Conservation (phyloP, 2,329 filamentous ascomycete species). For the Trichoderma koningiopsis region DNA sequence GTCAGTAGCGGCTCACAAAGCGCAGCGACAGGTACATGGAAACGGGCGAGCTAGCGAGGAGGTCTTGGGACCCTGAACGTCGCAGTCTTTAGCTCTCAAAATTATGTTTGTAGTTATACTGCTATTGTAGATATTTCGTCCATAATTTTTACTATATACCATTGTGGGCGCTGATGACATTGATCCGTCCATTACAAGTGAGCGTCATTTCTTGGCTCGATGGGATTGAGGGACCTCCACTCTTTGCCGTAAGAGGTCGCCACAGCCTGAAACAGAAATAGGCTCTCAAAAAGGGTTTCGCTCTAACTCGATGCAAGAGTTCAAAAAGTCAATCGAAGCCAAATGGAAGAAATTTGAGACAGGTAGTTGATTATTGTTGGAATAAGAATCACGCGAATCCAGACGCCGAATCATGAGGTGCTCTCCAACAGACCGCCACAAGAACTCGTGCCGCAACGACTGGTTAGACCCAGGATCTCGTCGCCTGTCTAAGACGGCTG, state of each 20-base stretch:
- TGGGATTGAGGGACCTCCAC: background rate
- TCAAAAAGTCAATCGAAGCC: background rate
- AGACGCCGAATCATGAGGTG: constrained; percentile 15
- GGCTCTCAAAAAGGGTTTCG: background rate
- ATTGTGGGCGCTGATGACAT: no score
- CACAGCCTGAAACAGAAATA: background rate
- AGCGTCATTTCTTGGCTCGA: background rate
- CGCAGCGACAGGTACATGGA: background rate
- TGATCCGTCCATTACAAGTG: background rate
- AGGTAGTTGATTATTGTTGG: background rate
- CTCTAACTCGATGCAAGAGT: background rate
- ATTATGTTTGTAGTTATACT: background rate
- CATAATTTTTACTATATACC: no score
- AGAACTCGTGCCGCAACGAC: constrained; percentile 9
- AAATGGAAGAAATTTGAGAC: background rate
- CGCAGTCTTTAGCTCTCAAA: background rate
- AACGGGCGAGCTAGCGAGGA: background rate
- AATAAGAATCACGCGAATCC: constrained; percentile 3
- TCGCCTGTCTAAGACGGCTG: background rate
- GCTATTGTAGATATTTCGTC: background rate
- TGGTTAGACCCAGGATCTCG: background rate
- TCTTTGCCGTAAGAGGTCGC: background rate
- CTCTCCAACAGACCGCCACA: background rate
- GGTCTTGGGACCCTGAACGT: background rate
- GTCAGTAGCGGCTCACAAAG: background rate